Evolutionary conservation across 345 rosid genomes (phyloP), one percentile per base, ranked within the genome.

Genomic region (Eucalyptus regnans): DNA sequence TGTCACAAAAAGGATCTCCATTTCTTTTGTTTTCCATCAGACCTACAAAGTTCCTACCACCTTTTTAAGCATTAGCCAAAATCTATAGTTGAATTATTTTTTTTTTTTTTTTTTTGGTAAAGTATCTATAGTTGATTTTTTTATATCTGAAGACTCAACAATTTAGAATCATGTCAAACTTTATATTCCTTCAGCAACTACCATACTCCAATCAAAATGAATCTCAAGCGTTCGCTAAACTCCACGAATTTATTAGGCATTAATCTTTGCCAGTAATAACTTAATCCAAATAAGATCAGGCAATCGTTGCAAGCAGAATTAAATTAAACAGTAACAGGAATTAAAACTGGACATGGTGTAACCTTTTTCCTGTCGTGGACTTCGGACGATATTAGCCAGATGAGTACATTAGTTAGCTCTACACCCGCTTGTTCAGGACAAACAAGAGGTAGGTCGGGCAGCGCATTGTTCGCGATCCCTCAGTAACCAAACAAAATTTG

Each of bases 231-330:
- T 50, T 0, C 0, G 12, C 80, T 16, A 17, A 68, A 16, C 80
- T 33, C 1, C 2, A 0, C 0, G 2, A 1, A 33, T 31, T 33
- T 33, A 33, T 31, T 31, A 16, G 43, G 2, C 43, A 33, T 3
- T 60, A 3, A 16, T 68, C 1, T 68, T 31, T 8, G 3, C 41
- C 9, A 0, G 7, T 8, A 16, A 66, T 66, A 66, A 66, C 41
- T 64, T 31, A 66, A 66, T 66, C 43, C 37, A 85, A 48, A 48
- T 85, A 27, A 27, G 12, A 86, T 25, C 3, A 85, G 54, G 3
- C 87, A 25, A 13, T 85, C 51, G 3, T 66, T 31, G 79, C 6
- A 2, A 66, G 22, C 41, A 66, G 2, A 66, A 31, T 31, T 31
- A 31, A 16, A 15, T 29, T 13, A 0, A 31, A n/a, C 43, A 31